Evolutionary conservation across 2,329 filamentous ascomycete species (phyloP), one percentile per base, ranked within the genome.

Genomic region (Lasiodiplodia citricola): DNA sequence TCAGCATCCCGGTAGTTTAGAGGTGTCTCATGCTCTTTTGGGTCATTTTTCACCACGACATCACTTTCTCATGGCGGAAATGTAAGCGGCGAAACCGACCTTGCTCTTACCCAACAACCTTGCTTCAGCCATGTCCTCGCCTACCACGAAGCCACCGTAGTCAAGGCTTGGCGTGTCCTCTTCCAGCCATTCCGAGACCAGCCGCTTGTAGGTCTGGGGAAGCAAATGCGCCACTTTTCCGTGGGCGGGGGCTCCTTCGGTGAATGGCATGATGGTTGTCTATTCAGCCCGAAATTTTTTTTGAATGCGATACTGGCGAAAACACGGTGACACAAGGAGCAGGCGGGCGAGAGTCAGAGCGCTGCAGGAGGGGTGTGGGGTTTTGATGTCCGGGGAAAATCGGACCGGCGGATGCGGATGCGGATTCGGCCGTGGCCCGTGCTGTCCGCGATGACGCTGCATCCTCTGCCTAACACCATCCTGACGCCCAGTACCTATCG

Each of bases 81-180:
- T 54, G 28, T 4, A 58, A 50, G 35, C 5, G 14, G 21, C 37
- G 51, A 51, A 23, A 73, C 77, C 68, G 74, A 86, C 85, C 75
- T 83, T 79, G 71, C 84, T 86, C 76, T 90, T 90, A 2, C 87
- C 88, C 25, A 90, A 77, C 23, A 90, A 74, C 37, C 80, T 81
- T 2, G 84, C 84, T 72, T 84, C 83, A 1, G 81, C 81, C 11
- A 82, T 76, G 18, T 82, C 83, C 50, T 92, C 88, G 71, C 96
- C 96, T 28, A 99, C 96, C 7, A 99, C 96, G 80, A 97, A 99
- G 70, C 96, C 96, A 75, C 93, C 96, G 79, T 97, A 97, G 85
- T 99, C 96, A 82, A 97, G 95, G 66, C 93, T 96, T 4, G 96
- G 96, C 3, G 94, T 96, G 83, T 99, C 96, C 82, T 99, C 96